Conservation (phyloP, 176 grass and related monocot genomes). For the Echinochloa phyllopogon region DNA sequence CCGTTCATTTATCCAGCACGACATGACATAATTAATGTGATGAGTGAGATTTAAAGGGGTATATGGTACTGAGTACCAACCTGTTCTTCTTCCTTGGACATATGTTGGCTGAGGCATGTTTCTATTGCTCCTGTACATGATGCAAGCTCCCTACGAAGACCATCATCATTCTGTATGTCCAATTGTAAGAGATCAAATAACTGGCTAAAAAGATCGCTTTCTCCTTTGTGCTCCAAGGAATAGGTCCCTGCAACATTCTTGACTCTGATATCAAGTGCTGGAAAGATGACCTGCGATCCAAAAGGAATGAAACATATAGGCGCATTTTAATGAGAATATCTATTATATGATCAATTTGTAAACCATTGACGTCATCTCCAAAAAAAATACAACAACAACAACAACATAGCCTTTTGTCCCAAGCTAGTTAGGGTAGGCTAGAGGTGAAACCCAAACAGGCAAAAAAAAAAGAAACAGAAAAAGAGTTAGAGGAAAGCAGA, state of each 20-base stretch:
- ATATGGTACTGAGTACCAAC: slow-evolving; percentile 47
- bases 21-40: slow-evolving; percentile 14
- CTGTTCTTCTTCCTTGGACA: slow-evolving; percentile 99
- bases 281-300: slow-evolving; percentile 89
- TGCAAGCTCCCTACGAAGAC: slow-evolving; percentile 83
- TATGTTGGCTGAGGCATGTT: slow-evolving; percentile 90
- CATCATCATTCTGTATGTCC: slow-evolving; percentile 72
- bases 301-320: slow-evolving; percentile 31
- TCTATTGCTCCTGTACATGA: slow-evolving; percentile 91
- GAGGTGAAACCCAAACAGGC: too few species aligned
- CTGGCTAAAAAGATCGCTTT: slow-evolving; percentile 76
- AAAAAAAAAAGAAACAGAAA: too few species aligned
- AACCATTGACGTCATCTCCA: neutral
- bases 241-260: slow-evolving; percentile 95
- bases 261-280: slow-evolving; percentile 92
- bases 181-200: slow-evolving; percentile 64
- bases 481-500: too few species aligned
- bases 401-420: too few species aligned
- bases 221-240: slow-evolving; percentile 94
- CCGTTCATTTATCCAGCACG: neutral
- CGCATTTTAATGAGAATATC: neutral
- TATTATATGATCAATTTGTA: neutral
- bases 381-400: too few species aligned
- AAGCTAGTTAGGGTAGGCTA: too few species aligned
- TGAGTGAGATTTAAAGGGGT: slow-evolving; percentile 26